phyloP scores from a whole-genome alignment of 2,329 filamentous ascomycete species.

The Aspergillus hortae region DNA sequence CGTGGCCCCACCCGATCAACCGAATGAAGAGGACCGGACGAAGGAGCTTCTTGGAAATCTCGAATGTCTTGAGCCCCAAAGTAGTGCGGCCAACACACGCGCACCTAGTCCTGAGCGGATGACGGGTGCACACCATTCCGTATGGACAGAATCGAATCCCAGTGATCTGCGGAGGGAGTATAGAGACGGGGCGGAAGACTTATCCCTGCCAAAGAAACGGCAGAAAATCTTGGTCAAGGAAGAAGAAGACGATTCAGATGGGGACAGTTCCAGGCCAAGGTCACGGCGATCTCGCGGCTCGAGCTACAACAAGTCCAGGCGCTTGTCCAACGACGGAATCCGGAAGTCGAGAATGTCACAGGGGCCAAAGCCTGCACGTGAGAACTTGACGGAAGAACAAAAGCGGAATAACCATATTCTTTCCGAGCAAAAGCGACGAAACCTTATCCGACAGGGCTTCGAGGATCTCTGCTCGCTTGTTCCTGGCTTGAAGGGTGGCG shows the following conservation, averaged over 20 bases:
- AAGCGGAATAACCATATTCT: slow-evolving; percentile 83
- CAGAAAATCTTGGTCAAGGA: slow-evolving; percentile 34
- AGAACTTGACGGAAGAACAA: slow-evolving; percentile 71
- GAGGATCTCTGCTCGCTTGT: slow-evolving; percentile 75
- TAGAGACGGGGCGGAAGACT: slow-evolving; percentile 19
- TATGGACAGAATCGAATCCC: slow-evolving; percentile 15
- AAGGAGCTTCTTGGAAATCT: slow-evolving; percentile 56
- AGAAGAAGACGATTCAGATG: slow-evolving; percentile 39
- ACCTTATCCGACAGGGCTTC: slow-evolving; percentile 77
- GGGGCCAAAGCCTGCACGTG: slow-evolving; percentile 40
- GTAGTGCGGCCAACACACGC: slow-evolving; percentile 58
- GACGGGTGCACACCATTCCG: slow-evolving; percentile 7
- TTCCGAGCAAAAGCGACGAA: slow-evolving; percentile 81
- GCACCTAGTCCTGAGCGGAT: slow-evolving; percentile 53
- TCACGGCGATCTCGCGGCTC: slow-evolving; percentile 51
- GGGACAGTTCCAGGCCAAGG: slow-evolving; percentile 32
- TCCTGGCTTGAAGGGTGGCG: slow-evolving; percentile 68
- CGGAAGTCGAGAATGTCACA: slow-evolving; percentile 32
- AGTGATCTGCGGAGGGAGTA: slow-evolving; percentile 12
- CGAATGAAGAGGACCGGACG: slow-evolving; percentile 57
- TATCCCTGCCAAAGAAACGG: slow-evolving; percentile 29
- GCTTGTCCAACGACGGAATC: slow-evolving; percentile 33
- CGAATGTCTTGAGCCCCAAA: slow-evolving; percentile 55
- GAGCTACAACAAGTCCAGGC: slow-evolving; percentile 26
- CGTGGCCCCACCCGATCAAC: slow-evolving; percentile 53